These are phyloP conservation scores for Amanita exitialis DNA, from an alignment of 768 basidiomycete genomes.

Conservation along the genomic window DNA sequence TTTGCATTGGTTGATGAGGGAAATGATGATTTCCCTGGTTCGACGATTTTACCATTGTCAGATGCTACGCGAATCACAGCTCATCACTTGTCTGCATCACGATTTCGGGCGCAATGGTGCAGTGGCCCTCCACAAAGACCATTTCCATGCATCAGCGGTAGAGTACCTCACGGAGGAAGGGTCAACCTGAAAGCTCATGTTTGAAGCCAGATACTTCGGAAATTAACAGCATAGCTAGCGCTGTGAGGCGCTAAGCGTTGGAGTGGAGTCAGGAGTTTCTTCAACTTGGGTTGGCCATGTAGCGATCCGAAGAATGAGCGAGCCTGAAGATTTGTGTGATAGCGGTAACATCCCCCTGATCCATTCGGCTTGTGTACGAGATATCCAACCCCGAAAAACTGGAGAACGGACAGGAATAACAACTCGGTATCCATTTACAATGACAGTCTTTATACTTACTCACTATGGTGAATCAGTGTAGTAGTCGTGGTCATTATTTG, in stretches of 20 bases:
- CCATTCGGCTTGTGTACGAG: not conserved
- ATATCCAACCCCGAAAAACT: too few species aligned
- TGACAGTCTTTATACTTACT: too few species aligned
- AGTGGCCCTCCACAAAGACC: not conserved
- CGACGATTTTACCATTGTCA: not conserved
- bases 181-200: not conserved
- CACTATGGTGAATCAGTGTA: too few species aligned
- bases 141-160: not conserved
- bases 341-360: not conserved
- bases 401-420: too few species aligned
- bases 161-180: not conserved
- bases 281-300: not conserved
- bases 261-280: not conserved
- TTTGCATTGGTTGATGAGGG: not conserved
- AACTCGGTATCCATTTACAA: too few species aligned
- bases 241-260: not conserved
- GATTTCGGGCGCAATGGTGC: not conserved
- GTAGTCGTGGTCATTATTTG: too few species aligned
- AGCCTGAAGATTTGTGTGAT: not conserved
- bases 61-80: not conserved
- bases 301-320: not conserved
- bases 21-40: not conserved
- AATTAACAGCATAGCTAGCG: not conserved
- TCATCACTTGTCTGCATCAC: not conserved
- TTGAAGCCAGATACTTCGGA: not conserved